Evolutionary conservation across 2,329 filamentous ascomycete genomes (phyloP), one percentile per base, ranked within the genome.

Genomic region (Capronia americana): DNA sequence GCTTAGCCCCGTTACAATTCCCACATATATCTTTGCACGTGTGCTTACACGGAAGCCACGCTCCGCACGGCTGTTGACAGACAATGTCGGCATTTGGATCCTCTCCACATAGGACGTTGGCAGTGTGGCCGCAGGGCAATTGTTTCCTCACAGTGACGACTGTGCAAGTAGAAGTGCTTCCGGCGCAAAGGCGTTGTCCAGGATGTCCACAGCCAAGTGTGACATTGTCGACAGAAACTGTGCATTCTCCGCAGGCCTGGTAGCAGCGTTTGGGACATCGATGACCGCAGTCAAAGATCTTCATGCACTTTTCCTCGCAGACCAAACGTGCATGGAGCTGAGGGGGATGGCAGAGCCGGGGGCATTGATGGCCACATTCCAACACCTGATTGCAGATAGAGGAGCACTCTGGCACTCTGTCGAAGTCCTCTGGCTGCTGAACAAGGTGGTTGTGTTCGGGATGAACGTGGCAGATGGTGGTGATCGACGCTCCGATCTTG

Each of bases 291-390:
- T 44, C 28, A 30, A 69, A 70, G 20, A 48, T 38, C 44, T 62
- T 71, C 10, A 57, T 58, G 44, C 72, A 74, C 24, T 56, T 34
- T 53, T 70, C 56, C 34, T 66, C 64, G 46, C 72, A 74, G 41
- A 60, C 54, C 17, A 74, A 41, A 17, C 65, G 66, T 12, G 57
- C 59, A 60, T 74, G 72, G 8, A 74, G 65, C 17, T 61, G 60
- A 1, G 66, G 50, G 8, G 71, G 68, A 67, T 74, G 72, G 54
- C 72, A 74, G 50, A 34, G 64, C 46, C 69, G 61, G 2, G 20
- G 50, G 58, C 72, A 74, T 20, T 54, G 57, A 48, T 74, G 72
- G 11, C 75, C 75, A 62, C 75, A 77, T 8, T 61, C 50, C n/a
- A 74, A 67, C 23, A 44, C 41, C 48, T 69, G 62, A 2, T 60